Evolutionary conservation across 1,284 basidiomycete genomes (phyloP).

Genomic region (Polyporus tsugae): DNA sequence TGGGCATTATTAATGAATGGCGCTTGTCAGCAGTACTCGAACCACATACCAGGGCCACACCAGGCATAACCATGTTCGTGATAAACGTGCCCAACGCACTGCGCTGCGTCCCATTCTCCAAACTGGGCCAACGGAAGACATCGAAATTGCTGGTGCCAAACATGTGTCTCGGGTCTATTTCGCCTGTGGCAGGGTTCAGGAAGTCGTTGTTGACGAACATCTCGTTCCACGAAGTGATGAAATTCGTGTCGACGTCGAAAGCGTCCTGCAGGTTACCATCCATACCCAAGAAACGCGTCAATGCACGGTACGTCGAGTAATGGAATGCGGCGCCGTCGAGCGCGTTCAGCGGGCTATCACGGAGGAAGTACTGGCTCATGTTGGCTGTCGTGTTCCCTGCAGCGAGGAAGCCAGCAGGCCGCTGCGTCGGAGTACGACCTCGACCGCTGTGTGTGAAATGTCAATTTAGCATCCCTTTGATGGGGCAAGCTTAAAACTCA

Average conservation of each 20-base stretch:
- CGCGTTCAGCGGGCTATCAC: conserved; percentile 64
- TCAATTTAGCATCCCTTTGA: neutral
- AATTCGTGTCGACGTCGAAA: conserved; percentile 83
- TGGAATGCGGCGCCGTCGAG: conserved; percentile 89
- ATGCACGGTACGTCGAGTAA: conserved; percentile 88
- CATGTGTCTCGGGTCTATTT: conserved; percentile 86
- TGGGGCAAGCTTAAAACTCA: conserved; percentile 46
- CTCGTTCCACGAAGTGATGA: conserved; percentile 87
- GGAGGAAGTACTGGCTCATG: conserved; percentile 81
- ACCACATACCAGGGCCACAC: conserved; percentile 74
- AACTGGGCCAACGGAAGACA: conserved; percentile 89
- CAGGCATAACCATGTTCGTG: conserved; percentile 84
- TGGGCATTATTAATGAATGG: conserved; percentile 12
- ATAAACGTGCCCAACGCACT: conserved; percentile 82
- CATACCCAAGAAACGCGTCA: conserved; percentile 89
- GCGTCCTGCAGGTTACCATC: conserved; percentile 91
- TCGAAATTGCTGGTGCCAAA: conserved; percentile 93
- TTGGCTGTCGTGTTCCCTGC: conserved; percentile 71
- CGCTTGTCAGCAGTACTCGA: neutral
- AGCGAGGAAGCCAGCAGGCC: conserved; percentile 68
- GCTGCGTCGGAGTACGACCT: conserved; percentile 79
- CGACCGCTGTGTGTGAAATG: conserved; percentile 64
- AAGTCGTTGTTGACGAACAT: conserved; percentile 91
- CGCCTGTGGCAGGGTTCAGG: conserved; percentile 72
- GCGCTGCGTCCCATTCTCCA: conserved; percentile 83